Evolutionary conservation across 1,284 basidiomycete species (phyloP).

Genomic region (Rhizoctonia solani): DNA sequence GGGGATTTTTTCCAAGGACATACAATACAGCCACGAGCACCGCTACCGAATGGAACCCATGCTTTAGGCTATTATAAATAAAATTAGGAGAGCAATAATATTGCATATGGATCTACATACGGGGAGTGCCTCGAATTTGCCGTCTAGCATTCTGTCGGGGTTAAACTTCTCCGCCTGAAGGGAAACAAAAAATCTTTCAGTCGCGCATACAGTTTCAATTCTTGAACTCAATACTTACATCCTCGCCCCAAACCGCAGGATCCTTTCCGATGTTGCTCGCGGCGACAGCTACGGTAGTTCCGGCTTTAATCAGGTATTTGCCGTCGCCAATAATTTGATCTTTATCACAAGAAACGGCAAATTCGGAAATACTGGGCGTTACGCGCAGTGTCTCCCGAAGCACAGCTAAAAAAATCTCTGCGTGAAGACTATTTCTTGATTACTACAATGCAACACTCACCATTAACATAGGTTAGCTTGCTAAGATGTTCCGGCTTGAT

Average conservation of each 20-base stretch:
- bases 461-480: conserved; percentile 44
- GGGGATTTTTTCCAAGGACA: neutral
- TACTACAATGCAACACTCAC: neutral
- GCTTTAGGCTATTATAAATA: conserved; percentile 21
- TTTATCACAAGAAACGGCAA: conserved; percentile 37
- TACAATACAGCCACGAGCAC: conserved; percentile 43
- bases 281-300: conserved; percentile 37
- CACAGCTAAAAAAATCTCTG: conserved; percentile 32
- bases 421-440: no score
- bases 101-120: neutral
- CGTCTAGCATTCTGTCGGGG: conserved; percentile 56
- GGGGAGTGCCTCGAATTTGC: conserved; percentile 42
- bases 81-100: neutral
- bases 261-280: conserved; percentile 43
- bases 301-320: conserved; percentile 42
- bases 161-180: conserved; percentile 38
- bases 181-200: neutral
- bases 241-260: conserved; percentile 43
- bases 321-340: conserved; percentile 40
- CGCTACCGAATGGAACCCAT: conserved; percentile 41
- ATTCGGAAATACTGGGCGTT: conserved; percentile 41
- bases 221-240: no score
- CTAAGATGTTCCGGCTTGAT: conserved; percentile 39
- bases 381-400: conserved; percentile 44
- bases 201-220: conserved; percentile 12